These are phyloP conservation scores for Blepharisma japonicum DNA, from an alignment of 73 alveolate species.

Conservation along the genomic window DNA sequence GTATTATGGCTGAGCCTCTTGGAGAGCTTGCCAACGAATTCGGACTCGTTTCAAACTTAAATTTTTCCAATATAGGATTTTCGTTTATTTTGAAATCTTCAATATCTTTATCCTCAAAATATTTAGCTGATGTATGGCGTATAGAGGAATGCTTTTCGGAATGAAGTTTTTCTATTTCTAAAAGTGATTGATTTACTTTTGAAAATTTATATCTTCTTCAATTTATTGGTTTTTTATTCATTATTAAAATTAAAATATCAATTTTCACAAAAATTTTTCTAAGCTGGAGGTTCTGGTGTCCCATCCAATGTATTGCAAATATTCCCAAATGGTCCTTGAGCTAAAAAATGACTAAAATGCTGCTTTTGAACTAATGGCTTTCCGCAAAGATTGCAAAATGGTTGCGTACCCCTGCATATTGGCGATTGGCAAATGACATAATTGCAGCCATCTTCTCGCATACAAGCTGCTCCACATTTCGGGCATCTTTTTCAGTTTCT, in stretches of 20 bases:
- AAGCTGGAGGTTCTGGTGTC: not conserved
- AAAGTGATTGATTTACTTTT: too few relatives aligned
- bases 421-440: constrained; percentile 17
- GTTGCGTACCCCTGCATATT: not conserved
- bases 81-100: too few relatives aligned
- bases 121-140: too few relatives aligned
- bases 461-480: constrained; percentile 31
- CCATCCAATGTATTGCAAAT: constrained; percentile 23
- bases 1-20: too few relatives aligned
- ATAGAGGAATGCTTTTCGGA: too few relatives aligned
- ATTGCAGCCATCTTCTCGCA: constrained; percentile 27
- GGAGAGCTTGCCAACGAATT: too few relatives aligned
- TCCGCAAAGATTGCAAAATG: constrained; percentile 30
- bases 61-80: too few relatives aligned
- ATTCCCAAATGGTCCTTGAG: constrained; percentile 33
- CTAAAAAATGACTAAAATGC: constrained; percentile 34
- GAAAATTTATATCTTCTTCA: too few relatives aligned
- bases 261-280: not conserved
- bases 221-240: too few relatives aligned
- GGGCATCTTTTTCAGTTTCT: constrained; percentile 29
- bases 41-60: too few relatives aligned
- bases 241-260: not conserved
- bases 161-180: too few relatives aligned
- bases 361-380: not conserved
- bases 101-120: too few relatives aligned